phyloP scores from a whole-genome alignment of 148 eudicot species.

The Rhododendron ferrugineum region DNA sequence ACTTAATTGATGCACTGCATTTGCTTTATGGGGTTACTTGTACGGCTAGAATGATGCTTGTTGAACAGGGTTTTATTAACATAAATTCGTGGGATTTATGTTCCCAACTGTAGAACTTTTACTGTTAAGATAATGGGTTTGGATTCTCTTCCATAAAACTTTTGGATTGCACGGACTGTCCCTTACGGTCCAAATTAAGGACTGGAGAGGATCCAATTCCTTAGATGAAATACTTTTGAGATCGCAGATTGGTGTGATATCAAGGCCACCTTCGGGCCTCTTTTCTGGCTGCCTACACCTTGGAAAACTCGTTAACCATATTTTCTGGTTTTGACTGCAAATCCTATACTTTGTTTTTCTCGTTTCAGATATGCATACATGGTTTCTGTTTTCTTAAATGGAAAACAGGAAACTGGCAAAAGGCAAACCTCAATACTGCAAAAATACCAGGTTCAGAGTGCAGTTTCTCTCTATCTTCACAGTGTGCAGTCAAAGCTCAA shows the following conservation, averaged over 20 bases:
- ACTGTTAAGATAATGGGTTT: not conserved
- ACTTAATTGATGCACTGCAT: not conserved
- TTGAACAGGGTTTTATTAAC: not conserved
- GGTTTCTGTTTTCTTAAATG: not conserved
- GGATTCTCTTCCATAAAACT: too few relatives aligned
- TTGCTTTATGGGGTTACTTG: not conserved
- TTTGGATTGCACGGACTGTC: too few relatives aligned
- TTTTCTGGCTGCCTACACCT: not conserved
- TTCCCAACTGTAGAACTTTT: not conserved
- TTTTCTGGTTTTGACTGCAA: not conserved
- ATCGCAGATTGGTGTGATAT: not conserved
- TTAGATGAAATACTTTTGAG: not conserved
- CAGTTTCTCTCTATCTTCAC: not conserved
- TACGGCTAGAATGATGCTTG: not conserved
- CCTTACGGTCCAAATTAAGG: too few relatives aligned
- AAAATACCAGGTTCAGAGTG: not conserved
- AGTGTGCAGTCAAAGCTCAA: not conserved
- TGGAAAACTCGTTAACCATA: not conserved
- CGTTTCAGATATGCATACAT: not conserved
- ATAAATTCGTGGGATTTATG: not conserved
- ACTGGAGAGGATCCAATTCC: too few relatives aligned
- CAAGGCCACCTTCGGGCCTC: not conserved
- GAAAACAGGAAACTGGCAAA: not conserved
- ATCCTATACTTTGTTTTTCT: not conserved
- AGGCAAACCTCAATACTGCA: not conserved